Percentiles rank a stretch among this genome's conserved stretches.
Conservation (phyloP, 768 basidiomycete genomes). For the Boletus huronensis region DNA sequence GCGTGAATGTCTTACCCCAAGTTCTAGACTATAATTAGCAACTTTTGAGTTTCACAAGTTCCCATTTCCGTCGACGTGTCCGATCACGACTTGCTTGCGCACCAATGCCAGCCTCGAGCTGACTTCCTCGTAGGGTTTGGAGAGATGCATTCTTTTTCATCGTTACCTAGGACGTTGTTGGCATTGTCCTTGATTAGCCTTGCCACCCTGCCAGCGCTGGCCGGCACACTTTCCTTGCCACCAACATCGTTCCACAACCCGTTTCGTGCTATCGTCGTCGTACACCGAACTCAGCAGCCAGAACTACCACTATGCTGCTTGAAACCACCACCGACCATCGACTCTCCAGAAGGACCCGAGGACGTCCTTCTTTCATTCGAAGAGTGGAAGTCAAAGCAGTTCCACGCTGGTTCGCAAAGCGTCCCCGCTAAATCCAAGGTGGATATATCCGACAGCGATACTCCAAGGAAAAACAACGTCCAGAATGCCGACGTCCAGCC, state of each 20-base stretch:
- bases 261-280: conserved; percentile 53
- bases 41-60: not conserved
- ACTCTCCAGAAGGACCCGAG: conserved; percentile 46
- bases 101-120: conserved; percentile 7
- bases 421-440: conserved; percentile 13
- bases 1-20: no score
- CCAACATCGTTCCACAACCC: conserved; percentile 50
- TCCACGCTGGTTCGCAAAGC: conserved; percentile 35
- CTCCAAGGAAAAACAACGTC: not conserved
- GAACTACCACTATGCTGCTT: conserved; percentile 68
- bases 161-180: conserved; percentile 19
- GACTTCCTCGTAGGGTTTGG: not conserved
- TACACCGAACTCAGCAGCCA: conserved; percentile 41
- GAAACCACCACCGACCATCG: conserved; percentile 40
- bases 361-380: conserved; percentile 77
- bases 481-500: conserved; percentile 4
- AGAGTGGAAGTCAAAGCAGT: conserved; percentile 80
- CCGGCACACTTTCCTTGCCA: conserved; percentile 26
- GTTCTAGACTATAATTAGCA: no score
- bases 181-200: conserved; percentile 36
- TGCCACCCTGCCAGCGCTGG: conserved; percentile 31
- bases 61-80: conserved; percentile 4
- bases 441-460: conserved; percentile 5
- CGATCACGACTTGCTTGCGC: not conserved
- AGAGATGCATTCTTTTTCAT: conserved; percentile 6